phyloP scores from a whole-genome alignment of 345 rosid species.

The Geranium rotundifolium region DNA sequence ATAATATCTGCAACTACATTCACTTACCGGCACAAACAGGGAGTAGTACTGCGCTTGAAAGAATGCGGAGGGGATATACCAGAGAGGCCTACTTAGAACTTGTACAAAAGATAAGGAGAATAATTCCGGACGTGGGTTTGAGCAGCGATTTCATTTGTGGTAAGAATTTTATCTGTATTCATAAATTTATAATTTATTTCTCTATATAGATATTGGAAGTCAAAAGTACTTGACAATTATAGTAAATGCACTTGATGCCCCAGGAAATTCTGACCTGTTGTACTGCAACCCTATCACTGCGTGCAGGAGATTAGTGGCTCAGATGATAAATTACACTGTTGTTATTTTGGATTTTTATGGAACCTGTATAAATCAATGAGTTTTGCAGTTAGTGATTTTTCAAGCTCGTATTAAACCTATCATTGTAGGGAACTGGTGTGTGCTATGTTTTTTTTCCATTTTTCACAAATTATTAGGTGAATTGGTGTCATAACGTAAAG shows the following conservation, averaged over 20 bases:
- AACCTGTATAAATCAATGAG: no score
- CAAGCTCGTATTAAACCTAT: no score
- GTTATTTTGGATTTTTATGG: no score
- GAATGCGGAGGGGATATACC: slow-evolving; percentile 84
- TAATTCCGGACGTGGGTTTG: slow-evolving; percentile 73
- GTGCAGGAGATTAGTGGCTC: neutral
- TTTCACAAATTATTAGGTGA: neutral
- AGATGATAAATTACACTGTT: no score
- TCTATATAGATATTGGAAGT: neutral
- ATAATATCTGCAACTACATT: slow-evolving; percentile 68
- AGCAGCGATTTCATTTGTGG: slow-evolving; percentile 88
- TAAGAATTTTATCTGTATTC: slow-evolving; percentile 21
- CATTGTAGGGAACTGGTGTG: neutral
- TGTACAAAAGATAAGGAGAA: slow-evolving; percentile 59
- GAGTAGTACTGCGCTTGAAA: slow-evolving; percentile 59
- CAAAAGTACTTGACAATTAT: neutral
- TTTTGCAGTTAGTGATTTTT: no score
- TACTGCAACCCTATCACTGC: neutral
- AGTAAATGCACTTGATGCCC: neutral
- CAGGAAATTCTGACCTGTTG: no score
- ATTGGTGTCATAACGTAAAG: neutral
- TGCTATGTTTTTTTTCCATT: neutral
- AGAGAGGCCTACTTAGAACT: slow-evolving; percentile 87
- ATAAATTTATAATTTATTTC: slow-evolving; percentile 1
- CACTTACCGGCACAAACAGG: slow-evolving; percentile 95